Evolutionary conservation across 805 yeast genomes (phyloP).

Genomic region (Pichia californica): DNA sequence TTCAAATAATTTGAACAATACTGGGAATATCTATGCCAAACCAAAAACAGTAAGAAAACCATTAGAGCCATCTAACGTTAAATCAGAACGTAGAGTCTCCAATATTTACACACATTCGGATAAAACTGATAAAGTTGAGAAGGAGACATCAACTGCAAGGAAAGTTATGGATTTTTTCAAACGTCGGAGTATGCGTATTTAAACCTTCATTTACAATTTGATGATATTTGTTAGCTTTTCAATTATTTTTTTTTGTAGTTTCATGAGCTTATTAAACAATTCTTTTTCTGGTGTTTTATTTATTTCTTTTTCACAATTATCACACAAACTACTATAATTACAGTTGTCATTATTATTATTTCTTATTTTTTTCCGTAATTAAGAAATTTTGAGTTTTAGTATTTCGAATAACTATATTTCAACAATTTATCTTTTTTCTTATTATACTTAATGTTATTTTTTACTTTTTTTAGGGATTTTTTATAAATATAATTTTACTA

Average conservation of each 20-base stretch:
- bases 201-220: conserved; percentile 1
- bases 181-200: conserved; percentile 47
- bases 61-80: conserved; percentile 12
- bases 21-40: background rate
- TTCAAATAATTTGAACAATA: too few species aligned
- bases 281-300: background rate
- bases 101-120: background rate
- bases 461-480: background rate
- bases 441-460: background rate
- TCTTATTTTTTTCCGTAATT: background rate
- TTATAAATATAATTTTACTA: background rate
- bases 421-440: too few species aligned
- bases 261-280: background rate
- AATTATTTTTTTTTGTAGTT: background rate
- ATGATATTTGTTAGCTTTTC: background rate
- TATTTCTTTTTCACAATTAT: background rate
- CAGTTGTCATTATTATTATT: too few species aligned
- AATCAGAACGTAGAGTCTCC: conserved; percentile 6
- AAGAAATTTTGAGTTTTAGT: too few species aligned
- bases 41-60: conserved; percentile 10
- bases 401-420: too few species aligned
- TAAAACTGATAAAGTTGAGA: conserved; percentile 27
- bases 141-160: conserved; percentile 69
- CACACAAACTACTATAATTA: too few species aligned
- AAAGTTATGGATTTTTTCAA: conserved; percentile 75